Base-by-base conservation (phyloP, 1,284 basidiomycete genomes). In the Marasmius fiardii region DNA sequence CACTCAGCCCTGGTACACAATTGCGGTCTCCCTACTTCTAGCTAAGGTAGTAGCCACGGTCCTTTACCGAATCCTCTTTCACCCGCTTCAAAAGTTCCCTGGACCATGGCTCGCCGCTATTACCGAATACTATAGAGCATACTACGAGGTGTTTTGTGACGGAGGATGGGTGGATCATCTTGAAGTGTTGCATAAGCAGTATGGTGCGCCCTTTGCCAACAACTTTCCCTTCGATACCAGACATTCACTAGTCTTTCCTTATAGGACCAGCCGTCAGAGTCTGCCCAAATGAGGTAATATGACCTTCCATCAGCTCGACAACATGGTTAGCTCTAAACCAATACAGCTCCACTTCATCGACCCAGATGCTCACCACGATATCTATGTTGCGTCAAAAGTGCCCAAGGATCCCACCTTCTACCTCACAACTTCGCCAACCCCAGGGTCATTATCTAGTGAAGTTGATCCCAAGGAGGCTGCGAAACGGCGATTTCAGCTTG, bases 101-200 rank as follows among this genome's bases (percentile, higher is more conserved):
- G 67, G 67, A 14, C 65, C 65, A 1, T 53, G 50, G 16, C 48
- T 66, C 7, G 67, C 67, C 26, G 65, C 64, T 2, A 31, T 63
- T 4, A 65, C 64, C 4, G 28, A 58, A 4, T 58, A 58, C n/a
- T 67, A 67, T 33, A 56, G 62, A 28, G 56, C 33, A 12, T 65
- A 66, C 44, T 65, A 63, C 44, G 63, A 66, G 33, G 53, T 65
- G n/a, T 53, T 62, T 16, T 39, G 51, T 48, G 54, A 58, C 43
- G 64, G 65, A 24, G 62, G 61, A 28, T 56, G 64, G n/a, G 35
- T 66, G 1, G 57, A 61, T 11, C 61, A 66, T 44, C 58, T 67
- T 12, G 48, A 61, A 14, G 39, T 59, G 3, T 52, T 68, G 11
- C 67, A 68, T 44, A 44, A 51, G 18, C 51, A 54, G 44, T 64